Evolutionary conservation across 805 yeast species (phyloP).

Genomic region (Dipodascus geniculatus): DNA sequence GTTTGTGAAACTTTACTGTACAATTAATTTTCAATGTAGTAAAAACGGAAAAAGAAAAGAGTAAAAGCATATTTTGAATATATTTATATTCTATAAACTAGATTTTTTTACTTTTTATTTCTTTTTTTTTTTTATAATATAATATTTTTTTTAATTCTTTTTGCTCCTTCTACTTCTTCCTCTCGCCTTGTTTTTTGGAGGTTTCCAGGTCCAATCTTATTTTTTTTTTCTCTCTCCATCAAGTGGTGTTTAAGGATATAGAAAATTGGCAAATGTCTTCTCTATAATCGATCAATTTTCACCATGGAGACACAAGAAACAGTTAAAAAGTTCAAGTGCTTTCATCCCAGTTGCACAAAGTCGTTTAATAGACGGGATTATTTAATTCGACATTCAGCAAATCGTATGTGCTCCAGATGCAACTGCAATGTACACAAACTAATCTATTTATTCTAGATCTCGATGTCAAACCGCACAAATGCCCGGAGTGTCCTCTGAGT

Average conservation of each 20-base stretch:
- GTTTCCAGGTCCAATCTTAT: not conserved
- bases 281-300: not conserved
- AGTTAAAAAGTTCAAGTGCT: conserved; percentile 22
- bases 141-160: too few relatives aligned
- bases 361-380: conserved; percentile 26
- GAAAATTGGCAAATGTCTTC: not conserved
- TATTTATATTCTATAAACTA: too few relatives aligned
- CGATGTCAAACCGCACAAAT: conserved; percentile 20
- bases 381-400: conserved; percentile 27
- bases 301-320: not conserved
- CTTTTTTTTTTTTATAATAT: too few relatives aligned
- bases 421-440: not conserved
- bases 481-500: conserved; percentile 17
- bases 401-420: conserved; percentile 15
- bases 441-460: conserved; percentile 8
- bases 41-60: not conserved
- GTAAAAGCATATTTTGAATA: too few relatives aligned
- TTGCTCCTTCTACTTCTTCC: too few relatives aligned
- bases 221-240: too few relatives aligned
- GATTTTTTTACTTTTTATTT: too few relatives aligned
- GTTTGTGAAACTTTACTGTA: not conserved
- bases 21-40: too few relatives aligned
- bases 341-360: conserved; percentile 23
- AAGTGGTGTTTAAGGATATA: not conserved
- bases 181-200: too few relatives aligned